phyloP scores from a whole-genome alignment of 2,329 filamentous ascomycete species.

The Pseudogymnoascus sp. region DNA sequence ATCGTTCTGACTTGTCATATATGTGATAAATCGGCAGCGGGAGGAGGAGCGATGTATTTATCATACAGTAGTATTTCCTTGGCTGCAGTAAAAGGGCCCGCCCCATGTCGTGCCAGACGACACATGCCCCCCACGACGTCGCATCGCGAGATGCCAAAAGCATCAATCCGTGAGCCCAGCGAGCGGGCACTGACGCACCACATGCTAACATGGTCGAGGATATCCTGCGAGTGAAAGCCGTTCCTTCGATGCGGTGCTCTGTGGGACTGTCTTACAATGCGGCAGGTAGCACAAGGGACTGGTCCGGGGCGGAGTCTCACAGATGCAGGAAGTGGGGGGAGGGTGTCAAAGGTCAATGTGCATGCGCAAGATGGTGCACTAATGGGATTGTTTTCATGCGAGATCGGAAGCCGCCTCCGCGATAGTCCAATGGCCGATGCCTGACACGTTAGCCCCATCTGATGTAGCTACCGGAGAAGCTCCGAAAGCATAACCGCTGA shows the following conservation, averaged over 20 bases:
- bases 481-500: not conserved
- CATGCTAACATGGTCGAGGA: not conserved
- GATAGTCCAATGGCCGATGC: not conserved
- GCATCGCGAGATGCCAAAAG: not conserved
- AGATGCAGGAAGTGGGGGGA: not conserved
- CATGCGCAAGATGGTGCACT: not conserved
- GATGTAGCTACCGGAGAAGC: not conserved
- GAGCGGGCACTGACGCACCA: not conserved
- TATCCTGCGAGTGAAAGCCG: not conserved
- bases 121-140: not conserved
- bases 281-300: not conserved
- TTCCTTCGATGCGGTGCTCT: not conserved
- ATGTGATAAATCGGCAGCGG: not conserved
- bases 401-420: not conserved
- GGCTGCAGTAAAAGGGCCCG: not conserved
- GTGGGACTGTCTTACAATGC: not conserved
- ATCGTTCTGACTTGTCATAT: conserved; percentile 3
- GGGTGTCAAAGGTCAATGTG: not conserved
- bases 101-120: not conserved
- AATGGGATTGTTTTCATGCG: not conserved
- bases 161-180: not conserved
- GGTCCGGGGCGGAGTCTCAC: not conserved
- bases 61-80: not conserved
- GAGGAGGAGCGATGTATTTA: not conserved
- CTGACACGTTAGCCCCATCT: not conserved